Evolutionary conservation across 1,139 yeast genomes (phyloP).

Genomic region (Sugiyamaella grinbergsii): DNA sequence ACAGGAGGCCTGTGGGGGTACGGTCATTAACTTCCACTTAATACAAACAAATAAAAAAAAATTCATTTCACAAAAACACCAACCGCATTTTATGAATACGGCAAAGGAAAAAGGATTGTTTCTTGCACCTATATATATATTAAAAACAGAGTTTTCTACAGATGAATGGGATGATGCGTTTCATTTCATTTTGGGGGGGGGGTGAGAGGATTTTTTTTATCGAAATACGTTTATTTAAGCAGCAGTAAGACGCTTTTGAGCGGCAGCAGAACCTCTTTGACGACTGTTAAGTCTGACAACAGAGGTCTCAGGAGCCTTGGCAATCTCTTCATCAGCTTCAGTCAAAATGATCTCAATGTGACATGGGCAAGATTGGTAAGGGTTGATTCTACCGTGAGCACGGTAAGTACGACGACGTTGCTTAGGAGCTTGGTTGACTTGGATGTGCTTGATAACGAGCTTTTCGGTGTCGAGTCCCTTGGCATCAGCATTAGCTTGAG

Average conservation of each 20-base stretch:
- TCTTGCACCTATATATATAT: slow-evolving; percentile 16
- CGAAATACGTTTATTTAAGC: slow-evolving; percentile 24
- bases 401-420: slow-evolving; percentile 99
- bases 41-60: slow-evolving; percentile 15
- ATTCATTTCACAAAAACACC: slow-evolving; percentile 16
- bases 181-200: slow-evolving; percentile 9
- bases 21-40: slow-evolving; percentile 21
- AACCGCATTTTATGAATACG: slow-evolving; percentile 3
- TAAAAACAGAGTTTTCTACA: slow-evolving; percentile 13
- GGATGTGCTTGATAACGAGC: slow-evolving; percentile 95
- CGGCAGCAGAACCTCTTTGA: slow-evolving; percentile 90
- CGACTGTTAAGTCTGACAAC: slow-evolving; percentile 81
- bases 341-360: slow-evolving; percentile 98
- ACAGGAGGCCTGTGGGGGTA: slow-evolving; percentile 2
- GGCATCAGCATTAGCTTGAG: slow-evolving; percentile 98
- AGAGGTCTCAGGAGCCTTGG: slow-evolving; percentile 83
- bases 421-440: slow-evolving; percentile 99
- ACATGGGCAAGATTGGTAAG: slow-evolving; percentile 97
- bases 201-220: slow-evolving; percentile 4
- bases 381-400: slow-evolving; percentile 99
- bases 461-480: slow-evolving; percentile 97
- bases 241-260: slow-evolving; percentile 62
- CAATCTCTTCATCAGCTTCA: slow-evolving; percentile 93
- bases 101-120: not conserved
- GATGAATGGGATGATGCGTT: slow-evolving; percentile 18